A percentile compares a stretch with the other conserved stretches of the same genome.
Evolutionary conservation across 345 rosid genomes (phyloP).

Genomic region (Lepidium sativum): DNA sequence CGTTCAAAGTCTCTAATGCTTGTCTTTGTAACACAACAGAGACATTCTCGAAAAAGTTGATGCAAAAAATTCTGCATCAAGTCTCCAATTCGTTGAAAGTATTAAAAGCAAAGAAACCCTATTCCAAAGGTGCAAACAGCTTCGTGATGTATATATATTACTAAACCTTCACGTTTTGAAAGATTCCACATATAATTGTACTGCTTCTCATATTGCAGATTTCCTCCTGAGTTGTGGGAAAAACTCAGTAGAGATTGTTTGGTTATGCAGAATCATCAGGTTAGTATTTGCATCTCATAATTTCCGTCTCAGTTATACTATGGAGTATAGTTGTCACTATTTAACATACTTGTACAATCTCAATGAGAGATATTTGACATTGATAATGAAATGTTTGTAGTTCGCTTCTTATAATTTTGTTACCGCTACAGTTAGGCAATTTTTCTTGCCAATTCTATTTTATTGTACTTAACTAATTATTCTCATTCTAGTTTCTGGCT

Average conservation of each 20-base stretch:
- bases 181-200: background rate
- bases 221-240: conserved; percentile 55
- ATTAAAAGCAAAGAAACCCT: conserved; percentile 55
- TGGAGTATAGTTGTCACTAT: background rate
- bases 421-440: background rate
- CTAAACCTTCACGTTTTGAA: background rate
- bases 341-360: background rate
- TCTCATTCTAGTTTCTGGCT: background rate
- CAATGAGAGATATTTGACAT: background rate
- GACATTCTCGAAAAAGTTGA: conserved; percentile 62
- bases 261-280: conserved; percentile 88
- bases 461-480: background rate
- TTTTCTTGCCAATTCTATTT: background rate
- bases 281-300: conserved; percentile 25
- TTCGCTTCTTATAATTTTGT: background rate
- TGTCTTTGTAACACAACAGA: conserved; percentile 46
- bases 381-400: background rate
- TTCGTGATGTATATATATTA: background rate
- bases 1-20: background rate
- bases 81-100: conserved; percentile 58
- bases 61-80: conserved; percentile 68
- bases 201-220: conserved; percentile 33
- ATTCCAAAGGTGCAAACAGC: conserved; percentile 61
- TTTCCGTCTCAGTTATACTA: background rate
- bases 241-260: conserved; percentile 69